Conservation (phyloP, 306 rosid genomes). For the Cicer bijugum region DNA sequence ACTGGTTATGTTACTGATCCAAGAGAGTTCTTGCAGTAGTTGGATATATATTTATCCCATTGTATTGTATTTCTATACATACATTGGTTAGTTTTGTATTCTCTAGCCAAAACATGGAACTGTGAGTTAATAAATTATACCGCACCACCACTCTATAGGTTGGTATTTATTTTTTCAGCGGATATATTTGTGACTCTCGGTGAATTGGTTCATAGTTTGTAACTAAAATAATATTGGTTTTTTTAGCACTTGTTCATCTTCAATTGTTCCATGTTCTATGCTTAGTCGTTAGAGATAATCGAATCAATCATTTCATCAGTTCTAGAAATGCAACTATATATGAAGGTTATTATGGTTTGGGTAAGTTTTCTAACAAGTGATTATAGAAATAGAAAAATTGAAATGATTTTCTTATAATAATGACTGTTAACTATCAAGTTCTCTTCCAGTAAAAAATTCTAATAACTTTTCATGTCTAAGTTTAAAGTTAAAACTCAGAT, state of each 20-base stretch:
- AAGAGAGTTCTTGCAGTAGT: constrained; percentile 88
- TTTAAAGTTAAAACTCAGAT: too few relatives aligned
- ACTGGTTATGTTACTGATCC: constrained; percentile 95
- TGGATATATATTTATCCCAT: constrained; percentile 10
- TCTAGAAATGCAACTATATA: too few relatives aligned
- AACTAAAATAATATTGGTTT: neutral
- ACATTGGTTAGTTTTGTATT: constrained; percentile 36
- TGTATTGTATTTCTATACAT: neutral
- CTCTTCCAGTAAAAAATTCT: too few relatives aligned
- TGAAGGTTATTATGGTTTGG: too few relatives aligned
- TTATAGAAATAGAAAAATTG: too few relatives aligned
- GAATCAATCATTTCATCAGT: too few relatives aligned
- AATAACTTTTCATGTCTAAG: too few relatives aligned
- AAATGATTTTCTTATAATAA: too few relatives aligned
- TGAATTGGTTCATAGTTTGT: constrained; percentile 22
- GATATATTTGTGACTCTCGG: constrained; percentile 10
- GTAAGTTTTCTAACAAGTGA: too few relatives aligned
- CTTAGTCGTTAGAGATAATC: too few relatives aligned
- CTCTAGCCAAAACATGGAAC: constrained; percentile 30
- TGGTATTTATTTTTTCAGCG: neutral
- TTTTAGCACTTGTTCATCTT: neutral
- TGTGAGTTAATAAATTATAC: constrained; percentile 3
- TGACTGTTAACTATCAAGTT: too few relatives aligned
- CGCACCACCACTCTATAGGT: neutral
- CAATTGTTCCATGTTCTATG: neutral